Base-by-base conservation (phyloP, 805 yeast genomes). In the Pichia membranifaciens region DNA sequence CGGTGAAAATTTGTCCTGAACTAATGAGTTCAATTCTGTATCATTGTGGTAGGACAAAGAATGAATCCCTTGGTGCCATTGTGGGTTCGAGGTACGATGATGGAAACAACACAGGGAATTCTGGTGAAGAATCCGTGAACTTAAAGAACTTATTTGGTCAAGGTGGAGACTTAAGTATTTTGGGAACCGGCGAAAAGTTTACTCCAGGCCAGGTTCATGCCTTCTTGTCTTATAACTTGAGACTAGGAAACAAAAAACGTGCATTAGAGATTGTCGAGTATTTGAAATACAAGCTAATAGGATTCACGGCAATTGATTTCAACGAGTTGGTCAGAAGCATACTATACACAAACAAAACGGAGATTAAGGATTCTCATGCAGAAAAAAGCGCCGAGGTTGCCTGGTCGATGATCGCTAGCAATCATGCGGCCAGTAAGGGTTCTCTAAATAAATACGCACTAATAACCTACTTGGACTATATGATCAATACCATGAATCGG, bases 1-100 rank as follows among this genome's bases (percentile, higher is more conserved):
- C 69, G 1, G 61, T 67, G 23, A 55, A 56, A 32, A 54, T 62
- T 3, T 58, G 62, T 22, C 70, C 71, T 1, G 54, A 54, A 17
- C 52, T 67, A 36, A 64, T 67, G 70, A 52, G 60, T 7, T 52
- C 68, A 1, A 47, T 67, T 25, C 38, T 65, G 5, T 47, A 54
- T 21, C 66, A 67, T 50, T 55, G 66, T 40, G 47, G 63, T 1
- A 49, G 66, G 29, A 56, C 59, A 1, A 42, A 48, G 13, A 59
- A 66, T 42, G 51, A 54, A 25, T 49, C 55, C 10, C 49, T 67
- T 7, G 55, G 62, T 15, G 48, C 56, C 5, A 46, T 67, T 17
- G 48, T 67, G 53, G 54, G 51, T 40, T 29, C 67, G 56, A 40
- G 64, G 55, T 44, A 52, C 47, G 41, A 60, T 57, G 47, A 41